Conservation (phyloP, 2,329 filamentous ascomycete genomes). For the Clarireedia monteithiana region DNA sequence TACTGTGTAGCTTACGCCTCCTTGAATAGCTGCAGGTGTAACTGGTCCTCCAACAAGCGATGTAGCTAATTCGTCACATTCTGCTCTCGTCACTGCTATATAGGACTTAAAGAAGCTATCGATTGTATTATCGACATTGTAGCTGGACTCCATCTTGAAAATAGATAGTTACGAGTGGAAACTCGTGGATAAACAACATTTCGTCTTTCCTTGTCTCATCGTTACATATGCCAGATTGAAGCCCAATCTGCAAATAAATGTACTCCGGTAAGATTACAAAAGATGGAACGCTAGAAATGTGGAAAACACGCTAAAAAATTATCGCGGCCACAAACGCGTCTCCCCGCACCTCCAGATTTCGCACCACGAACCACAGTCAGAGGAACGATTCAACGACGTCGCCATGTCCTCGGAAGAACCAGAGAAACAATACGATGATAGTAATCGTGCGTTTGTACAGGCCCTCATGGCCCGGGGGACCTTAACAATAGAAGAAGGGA, state of each 20-base stretch:
- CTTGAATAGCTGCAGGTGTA: conserved; percentile 1
- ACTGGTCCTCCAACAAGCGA: neutral
- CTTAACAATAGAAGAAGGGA: conserved; percentile 67
- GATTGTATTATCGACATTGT: neutral
- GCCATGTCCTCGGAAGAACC: neutral
- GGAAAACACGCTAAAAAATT: neutral
- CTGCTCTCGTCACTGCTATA: neutral
- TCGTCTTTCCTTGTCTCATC: too few relatives aligned
- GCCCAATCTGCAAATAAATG: too few relatives aligned
- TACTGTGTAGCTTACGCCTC: neutral
- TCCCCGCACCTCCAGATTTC: neutral
- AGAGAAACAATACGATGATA: conserved; percentile 36
- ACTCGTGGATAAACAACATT: too few relatives aligned
- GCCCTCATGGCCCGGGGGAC: conserved; percentile 72
- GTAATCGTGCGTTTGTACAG: conserved; percentile 84
- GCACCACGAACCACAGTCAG: neutral
- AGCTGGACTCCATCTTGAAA: too few relatives aligned
- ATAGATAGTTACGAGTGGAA: too few relatives aligned
- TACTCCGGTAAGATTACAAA: neutral
- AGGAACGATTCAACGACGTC: neutral
- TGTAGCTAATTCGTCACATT: neutral
- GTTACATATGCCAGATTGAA: too few relatives aligned
- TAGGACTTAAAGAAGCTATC: neutral
- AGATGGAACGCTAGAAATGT: neutral
- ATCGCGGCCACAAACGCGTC: neutral